phyloP scores from a whole-genome alignment of 495 filamentous ascomycete species.

The Neurospora sp. region DNA sequence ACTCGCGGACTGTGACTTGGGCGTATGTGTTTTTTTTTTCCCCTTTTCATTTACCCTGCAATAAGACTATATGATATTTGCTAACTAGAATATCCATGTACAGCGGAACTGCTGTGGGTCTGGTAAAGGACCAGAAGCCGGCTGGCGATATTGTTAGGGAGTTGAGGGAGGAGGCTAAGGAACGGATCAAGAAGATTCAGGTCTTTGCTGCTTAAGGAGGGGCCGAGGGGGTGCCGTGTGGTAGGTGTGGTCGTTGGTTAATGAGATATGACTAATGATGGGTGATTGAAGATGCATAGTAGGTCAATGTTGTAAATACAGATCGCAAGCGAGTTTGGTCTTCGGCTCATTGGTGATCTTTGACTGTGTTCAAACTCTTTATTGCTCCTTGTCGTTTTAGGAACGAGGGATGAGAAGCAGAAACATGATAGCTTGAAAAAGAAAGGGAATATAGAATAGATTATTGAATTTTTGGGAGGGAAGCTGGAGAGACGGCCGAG shows the following conservation, averaged over 20 bases:
- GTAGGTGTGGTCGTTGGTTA: not conserved
- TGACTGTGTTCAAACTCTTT: not conserved
- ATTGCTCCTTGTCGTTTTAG: not conserved
- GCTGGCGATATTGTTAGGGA: conserved; percentile 61
- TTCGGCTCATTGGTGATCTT: not conserved
- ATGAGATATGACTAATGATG: not conserved
- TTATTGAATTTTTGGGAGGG: not conserved
- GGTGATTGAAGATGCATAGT: not conserved
- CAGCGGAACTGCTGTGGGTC: conserved; percentile 48
- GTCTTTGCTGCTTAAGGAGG: not conserved
- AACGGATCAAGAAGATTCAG: conserved; percentile 28
- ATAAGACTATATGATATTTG: not conserved
- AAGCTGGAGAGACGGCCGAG: not conserved
- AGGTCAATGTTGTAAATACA: not conserved
- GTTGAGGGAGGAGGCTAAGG: conserved; percentile 56
- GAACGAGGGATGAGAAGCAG: not conserved
- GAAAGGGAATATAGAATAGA: not conserved
- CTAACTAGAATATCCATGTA: not conserved
- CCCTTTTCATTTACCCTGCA: not conserved
- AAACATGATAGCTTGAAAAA: not conserved
- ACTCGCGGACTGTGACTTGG: conserved; percentile 38
- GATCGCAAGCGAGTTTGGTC: not conserved
- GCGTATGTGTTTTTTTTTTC: conserved; percentile 30
- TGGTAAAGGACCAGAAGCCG: conserved; percentile 54
- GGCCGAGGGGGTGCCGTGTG: too few species aligned